Base-by-base conservation (phyloP, 2,329 filamentous ascomycete species). In the Pestalotiopsis sp. region DNA sequence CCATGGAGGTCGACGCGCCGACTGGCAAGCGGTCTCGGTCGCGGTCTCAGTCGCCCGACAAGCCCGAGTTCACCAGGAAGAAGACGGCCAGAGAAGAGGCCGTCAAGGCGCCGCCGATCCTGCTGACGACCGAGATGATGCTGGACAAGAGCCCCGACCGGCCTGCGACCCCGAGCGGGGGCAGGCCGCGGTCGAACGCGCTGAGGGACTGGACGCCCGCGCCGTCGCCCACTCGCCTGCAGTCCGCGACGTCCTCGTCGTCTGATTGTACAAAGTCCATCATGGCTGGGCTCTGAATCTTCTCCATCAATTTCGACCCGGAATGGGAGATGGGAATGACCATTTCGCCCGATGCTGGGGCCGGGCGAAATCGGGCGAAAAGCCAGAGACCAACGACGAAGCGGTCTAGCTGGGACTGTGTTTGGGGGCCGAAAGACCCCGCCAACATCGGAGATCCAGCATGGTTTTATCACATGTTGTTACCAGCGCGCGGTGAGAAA, bases 91-190 rank as follows among this genome's bases (percentile, higher is more conserved):
- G 20, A 49, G 64, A 66, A 31, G 31, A 59, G 27, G 41, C 64
- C 12, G 64, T 66, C 52, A 66, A 60, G 36, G 55, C 64, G 17
- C 41, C 27, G 36, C 64, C 64, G 14, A 60, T 66, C 12, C n/a
- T 60, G n/a, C 20, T 66, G n/a, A 59, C 64, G 4, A 60, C 55
- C 5, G 64, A 66, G 27, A 66, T 60, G 52, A 66, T 60, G 64
- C 17, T 66, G 31, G 64, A 66, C 23, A 60, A 60, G 64, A 60
- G 64, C 55, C 17, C 64, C 17, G 45, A 55, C 31, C 52, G 64
- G 12, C 64, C 64, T 45, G 55, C 27, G 36, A 66, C 64, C 23
- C 64, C 64, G 52, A 60, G 36, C 36, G 36, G 39, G n/a, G 64
- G 64, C 36, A 59, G 64, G 13, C 64, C 64, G 36, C 39, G 64